phyloP scores from a whole-genome alignment of 2,329 filamentous ascomycete species.

The Cercospora sp. region DNA sequence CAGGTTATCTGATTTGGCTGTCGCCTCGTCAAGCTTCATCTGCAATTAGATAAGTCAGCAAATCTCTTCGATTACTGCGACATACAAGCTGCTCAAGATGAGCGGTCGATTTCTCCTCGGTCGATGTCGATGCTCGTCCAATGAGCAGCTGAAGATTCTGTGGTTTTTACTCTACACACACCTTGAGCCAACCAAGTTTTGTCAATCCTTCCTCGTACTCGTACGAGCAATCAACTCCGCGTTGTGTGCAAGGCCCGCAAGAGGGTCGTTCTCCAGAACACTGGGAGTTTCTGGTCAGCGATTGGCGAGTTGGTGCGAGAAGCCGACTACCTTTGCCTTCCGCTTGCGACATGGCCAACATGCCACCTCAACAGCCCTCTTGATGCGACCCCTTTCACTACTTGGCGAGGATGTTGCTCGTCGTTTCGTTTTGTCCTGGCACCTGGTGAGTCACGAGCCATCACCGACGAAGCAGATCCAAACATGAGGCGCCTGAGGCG shows the following conservation, averaged over 20 bases:
- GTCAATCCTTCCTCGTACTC: conserved; percentile 29
- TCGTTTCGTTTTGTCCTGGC: neutral
- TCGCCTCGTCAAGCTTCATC: conserved; percentile 21
- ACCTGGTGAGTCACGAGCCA: neutral
- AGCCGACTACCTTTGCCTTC: conserved; percentile 21
- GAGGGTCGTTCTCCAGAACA: conserved; percentile 22
- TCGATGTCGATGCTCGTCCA: neutral
- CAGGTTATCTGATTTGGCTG: conserved; percentile 23
- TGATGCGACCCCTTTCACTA: conserved; percentile 3
- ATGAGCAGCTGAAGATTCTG: neutral
- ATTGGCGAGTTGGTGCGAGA: neutral
- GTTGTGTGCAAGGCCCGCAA: conserved; percentile 22
- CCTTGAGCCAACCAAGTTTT: conserved; percentile 21
- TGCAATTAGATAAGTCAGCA: neutral
- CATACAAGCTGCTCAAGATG: neutral
- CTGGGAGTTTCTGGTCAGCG: neutral
- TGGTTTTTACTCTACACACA: neutral
- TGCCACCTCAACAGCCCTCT: conserved; percentile 28
- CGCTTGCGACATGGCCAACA: conserved; percentile 30
- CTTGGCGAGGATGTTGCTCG: conserved; percentile 7
- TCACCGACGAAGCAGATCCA: neutral
- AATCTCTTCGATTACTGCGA: neutral
- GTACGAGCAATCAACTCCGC: conserved; percentile 25
- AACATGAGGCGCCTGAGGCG: neutral
- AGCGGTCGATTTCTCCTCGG: neutral